Evolutionary conservation across 2,329 filamentous ascomycete species (phyloP).

Genomic region (Arthroderma sp.): DNA sequence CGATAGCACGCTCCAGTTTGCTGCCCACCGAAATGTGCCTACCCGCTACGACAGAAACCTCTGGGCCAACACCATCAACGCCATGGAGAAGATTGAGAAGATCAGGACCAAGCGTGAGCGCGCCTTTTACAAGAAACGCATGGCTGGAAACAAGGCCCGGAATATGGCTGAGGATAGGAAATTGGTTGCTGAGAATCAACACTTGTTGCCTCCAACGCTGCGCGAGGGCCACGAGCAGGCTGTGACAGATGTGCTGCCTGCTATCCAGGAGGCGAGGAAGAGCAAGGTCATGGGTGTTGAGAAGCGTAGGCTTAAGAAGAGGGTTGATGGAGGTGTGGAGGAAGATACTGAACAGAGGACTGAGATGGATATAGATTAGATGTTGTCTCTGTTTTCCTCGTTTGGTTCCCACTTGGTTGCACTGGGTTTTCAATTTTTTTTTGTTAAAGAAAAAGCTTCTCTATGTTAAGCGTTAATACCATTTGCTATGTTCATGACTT

Average conservation of each 20-base stretch:
- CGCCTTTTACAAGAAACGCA: slow-evolving; percentile 84
- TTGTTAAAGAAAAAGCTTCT: no score
- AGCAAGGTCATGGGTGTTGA: background rate
- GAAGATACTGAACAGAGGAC: no score
- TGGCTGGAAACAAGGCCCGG: slow-evolving; percentile 65
- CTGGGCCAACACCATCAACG: slow-evolving; percentile 71
- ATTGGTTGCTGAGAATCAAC: slow-evolving; percentile 81
- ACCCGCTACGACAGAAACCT: slow-evolving; percentile 92
- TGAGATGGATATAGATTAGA: no score
- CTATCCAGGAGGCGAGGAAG: background rate
- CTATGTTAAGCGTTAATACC: no score
- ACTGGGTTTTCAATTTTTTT: no score
- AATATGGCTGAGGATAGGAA: slow-evolving; percentile 68
- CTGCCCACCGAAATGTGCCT: slow-evolving; percentile 83
- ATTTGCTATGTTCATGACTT: no score
- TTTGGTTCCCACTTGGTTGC: no score
- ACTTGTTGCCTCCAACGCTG: slow-evolving; percentile 39
- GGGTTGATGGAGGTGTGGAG: no score
- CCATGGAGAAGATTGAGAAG: slow-evolving; percentile 82
- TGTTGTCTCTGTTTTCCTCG: no score
- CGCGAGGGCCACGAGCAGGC: no score
- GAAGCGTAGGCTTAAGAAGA: no score
- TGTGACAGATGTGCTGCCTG: background rate
- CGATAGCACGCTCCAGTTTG: slow-evolving; percentile 86
- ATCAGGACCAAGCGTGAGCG: slow-evolving; percentile 73